Evolutionary conservation across 176 grass and related monocot genomes (phyloP).

Genomic region (Pontederia paniculata): DNA sequence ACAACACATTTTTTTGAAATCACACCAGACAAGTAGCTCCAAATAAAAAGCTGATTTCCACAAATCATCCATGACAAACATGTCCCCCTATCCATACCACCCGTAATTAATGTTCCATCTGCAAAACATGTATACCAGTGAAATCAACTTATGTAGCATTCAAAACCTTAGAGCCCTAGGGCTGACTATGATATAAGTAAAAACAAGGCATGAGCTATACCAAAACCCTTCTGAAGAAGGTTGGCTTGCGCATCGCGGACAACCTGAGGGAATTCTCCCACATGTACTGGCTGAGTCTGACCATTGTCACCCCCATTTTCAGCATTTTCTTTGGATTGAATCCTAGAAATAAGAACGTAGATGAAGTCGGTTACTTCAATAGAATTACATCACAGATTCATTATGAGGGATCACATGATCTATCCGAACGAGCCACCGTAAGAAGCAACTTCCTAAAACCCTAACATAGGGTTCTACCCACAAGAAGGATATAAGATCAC

Average conservation of each 20-base stretch:
- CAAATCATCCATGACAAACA: conserved; percentile 88
- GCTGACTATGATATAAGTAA: conserved; percentile 1
- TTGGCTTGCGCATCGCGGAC: conserved; percentile 83
- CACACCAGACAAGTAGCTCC: conserved; percentile 52
- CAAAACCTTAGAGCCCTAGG: background rate
- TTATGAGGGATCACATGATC: too few relatives aligned
- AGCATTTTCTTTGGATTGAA: conserved; percentile 35
- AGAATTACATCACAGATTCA: too few relatives aligned
- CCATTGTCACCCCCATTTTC: conserved; percentile 37
- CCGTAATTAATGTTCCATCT: conserved; percentile 52
- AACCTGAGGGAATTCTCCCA: conserved; percentile 64
- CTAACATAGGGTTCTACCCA: too few relatives aligned
- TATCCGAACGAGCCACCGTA: too few relatives aligned
- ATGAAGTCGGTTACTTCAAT: too few relatives aligned
- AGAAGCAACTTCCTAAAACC: too few relatives aligned
- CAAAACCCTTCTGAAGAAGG: conserved; percentile 44
- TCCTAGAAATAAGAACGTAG: conserved; percentile 26
- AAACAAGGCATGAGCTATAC: conserved; percentile 18
- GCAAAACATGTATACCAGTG: conserved; percentile 19
- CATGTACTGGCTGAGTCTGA: conserved; percentile 62
- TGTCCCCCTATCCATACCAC: conserved; percentile 76
- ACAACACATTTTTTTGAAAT: conserved; percentile 64
- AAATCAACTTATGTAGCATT: background rate
- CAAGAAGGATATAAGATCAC: conserved; percentile 17
- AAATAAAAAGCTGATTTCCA: conserved; percentile 72